Base-by-base conservation (phyloP, 75 land plant genomes). In the Picea sitchensis region DNA sequence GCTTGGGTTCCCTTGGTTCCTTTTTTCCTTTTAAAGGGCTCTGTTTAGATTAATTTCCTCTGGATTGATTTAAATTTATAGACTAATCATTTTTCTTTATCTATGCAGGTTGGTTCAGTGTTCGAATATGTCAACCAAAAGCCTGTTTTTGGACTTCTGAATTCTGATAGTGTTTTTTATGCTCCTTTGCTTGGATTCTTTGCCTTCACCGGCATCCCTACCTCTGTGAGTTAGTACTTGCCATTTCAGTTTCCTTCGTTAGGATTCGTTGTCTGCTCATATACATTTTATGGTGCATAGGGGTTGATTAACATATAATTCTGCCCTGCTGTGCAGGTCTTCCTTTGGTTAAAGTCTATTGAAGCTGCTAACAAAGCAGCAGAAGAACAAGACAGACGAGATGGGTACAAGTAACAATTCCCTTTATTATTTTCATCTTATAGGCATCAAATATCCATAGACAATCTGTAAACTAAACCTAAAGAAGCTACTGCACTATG, bases 171-270 rank as follows among this genome's bases (percentile, higher is more conserved):
- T 64, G 75, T 90, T 23, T 86, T 98, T 32, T 98, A 96, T 85
- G 91, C 92, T 62, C 99, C 99, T 21, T 69, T 98, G 79, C 91
- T 98, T 14, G 99, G 99, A 20, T 87, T 98, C 83, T 98, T 98
- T 80, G 88, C 83, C 20, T 79, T 95, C 63, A 92, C 96, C 15
- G 99, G 99, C 62, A 78, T 98, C 38, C 99, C 99, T 11, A 77
- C 90, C 64, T 80, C 99, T 65, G 99, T 97, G 76, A 91, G 98
- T 87, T 67, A 23, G n/a, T 72, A 59, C 63, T 21, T 26, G 58
- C 71, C 13, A 31, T 31, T 69, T 62, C 38, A 21, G 61, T 26
- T 64, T 17, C 9, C 51, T 68, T 57, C 32, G 20, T 38, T 14
- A 44, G 14, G 23, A 51, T 80, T 21, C 20, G 23, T 77, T n/a